phyloP scores from a whole-genome alignment of 441 rosid species.

The Biscutella laevigata region DNA sequence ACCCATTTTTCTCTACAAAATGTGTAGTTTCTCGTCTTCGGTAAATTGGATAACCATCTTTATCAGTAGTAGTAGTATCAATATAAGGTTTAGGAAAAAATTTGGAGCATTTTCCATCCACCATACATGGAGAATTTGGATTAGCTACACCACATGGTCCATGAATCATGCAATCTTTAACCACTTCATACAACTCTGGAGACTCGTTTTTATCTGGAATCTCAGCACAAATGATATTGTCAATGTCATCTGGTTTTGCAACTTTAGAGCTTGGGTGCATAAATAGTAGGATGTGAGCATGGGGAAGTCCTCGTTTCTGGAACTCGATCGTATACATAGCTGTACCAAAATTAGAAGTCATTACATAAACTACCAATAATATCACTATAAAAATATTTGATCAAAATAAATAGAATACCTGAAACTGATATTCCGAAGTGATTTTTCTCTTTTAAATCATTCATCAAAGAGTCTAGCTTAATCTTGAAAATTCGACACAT shows the following conservation, averaged over 20 bases:
- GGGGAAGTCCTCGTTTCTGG: too few relatives aligned
- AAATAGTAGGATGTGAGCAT: too few relatives aligned
- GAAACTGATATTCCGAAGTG: rapidly evolving
- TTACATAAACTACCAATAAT: too few relatives aligned
- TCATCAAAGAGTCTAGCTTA: background rate
- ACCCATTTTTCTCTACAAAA: background rate
- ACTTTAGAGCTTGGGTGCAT: too few relatives aligned
- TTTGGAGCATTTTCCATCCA: background rate
- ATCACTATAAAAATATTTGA: too few relatives aligned
- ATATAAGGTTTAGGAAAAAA: background rate
- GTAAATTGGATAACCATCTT: background rate
- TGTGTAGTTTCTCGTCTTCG: too few relatives aligned
- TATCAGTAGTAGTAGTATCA: background rate
- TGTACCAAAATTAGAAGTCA: too few relatives aligned
- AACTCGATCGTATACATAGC: too few relatives aligned
- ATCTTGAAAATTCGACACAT: background rate
- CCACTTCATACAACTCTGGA: background rate
- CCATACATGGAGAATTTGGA: background rate
- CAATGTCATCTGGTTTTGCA: too few relatives aligned
- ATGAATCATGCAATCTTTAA: background rate
- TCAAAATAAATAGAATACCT: too few relatives aligned
- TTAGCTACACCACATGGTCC: background rate
- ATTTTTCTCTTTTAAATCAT: background rate
- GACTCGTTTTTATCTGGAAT: background rate
- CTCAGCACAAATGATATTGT: background rate